Percentiles rank a stretch among this genome's conserved stretches.
Evolutionary conservation across 495 filamentous ascomycete genomes (phyloP).

Genomic region (Peziza echinospora): DNA sequence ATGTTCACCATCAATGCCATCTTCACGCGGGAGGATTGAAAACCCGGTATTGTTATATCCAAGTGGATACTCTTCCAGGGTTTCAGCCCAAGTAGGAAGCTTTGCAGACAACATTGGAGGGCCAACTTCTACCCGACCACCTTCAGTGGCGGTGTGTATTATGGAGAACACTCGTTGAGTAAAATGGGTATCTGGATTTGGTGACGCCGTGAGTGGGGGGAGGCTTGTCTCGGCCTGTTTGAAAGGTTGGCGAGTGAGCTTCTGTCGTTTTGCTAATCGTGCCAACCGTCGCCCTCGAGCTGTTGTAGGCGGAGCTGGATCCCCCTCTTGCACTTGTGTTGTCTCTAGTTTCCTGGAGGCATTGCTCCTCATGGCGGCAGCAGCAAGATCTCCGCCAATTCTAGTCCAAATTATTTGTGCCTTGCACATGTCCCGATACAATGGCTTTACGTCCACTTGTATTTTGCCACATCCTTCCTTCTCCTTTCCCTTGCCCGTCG

Average conservation of each 20-base stretch:
- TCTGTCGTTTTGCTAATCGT: too few relatives aligned
- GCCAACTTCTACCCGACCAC: neutral
- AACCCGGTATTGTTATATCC: too few relatives aligned
- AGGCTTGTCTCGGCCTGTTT: too few relatives aligned
- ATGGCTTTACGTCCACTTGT: neutral
- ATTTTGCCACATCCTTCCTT: neutral
- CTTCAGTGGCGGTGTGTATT: neutral
- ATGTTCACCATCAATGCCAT: neutral
- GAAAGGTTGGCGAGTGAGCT: too few relatives aligned
- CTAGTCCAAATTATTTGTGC: neutral
- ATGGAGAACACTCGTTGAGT: neutral
- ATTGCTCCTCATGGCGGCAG: too few relatives aligned
- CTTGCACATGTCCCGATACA: neutral
- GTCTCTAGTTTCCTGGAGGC: too few relatives aligned
- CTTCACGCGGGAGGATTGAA: neutral
- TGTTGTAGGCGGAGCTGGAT: too few relatives aligned
- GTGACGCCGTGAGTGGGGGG: too few relatives aligned
- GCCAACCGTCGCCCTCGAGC: too few relatives aligned
- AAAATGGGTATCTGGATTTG: neutral
- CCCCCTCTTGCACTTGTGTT: too few relatives aligned
- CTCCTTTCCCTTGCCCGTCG: neutral
- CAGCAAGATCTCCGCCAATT: too few relatives aligned
- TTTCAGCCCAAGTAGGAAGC: neutral
- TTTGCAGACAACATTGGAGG: neutral
- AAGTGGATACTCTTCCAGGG: neutral